phyloP scores from a whole-genome alignment of 345 rosid genomes.

The Syzygium oleosum region DNA sequence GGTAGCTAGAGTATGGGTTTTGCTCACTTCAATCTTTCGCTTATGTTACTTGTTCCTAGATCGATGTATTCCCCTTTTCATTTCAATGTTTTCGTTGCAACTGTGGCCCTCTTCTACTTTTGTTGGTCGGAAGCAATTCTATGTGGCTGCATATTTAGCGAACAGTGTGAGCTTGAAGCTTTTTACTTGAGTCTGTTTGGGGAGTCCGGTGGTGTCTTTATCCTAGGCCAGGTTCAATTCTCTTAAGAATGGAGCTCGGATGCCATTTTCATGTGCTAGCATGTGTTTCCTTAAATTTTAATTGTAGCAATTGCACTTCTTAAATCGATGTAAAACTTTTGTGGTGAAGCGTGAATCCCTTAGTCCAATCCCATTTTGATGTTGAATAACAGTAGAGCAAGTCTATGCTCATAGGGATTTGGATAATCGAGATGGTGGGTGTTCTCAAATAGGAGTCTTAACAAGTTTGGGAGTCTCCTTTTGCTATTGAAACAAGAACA shows the following conservation, averaged over 20 bases:
- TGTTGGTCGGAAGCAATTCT: not conserved
- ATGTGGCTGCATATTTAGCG: not conserved
- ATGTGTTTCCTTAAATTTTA: not conserved
- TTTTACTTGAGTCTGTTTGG: not conserved
- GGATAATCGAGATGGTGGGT: not conserved
- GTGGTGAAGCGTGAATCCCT: not conserved
- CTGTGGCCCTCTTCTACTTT: not conserved
- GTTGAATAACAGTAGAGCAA: not conserved
- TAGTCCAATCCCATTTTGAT: not conserved
- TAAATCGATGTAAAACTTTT: not conserved
- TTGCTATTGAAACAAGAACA: not conserved
- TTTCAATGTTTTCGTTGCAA: not conserved
- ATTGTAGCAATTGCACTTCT: not conserved
- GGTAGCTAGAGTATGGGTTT: slow-evolving; percentile 27
- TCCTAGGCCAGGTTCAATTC: not conserved
- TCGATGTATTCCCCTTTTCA: not conserved
- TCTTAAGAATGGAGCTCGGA: not conserved
- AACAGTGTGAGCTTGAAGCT: not conserved
- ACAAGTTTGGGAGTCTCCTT: not conserved
- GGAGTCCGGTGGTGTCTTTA: not conserved
- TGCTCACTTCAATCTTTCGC: not conserved
- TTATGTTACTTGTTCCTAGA: not conserved
- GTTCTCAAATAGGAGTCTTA: not conserved
- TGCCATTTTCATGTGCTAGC: not conserved
- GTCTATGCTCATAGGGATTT: not conserved